These are phyloP conservation scores for Elaeagnus macrophylla DNA, from an alignment of 306 rosid species.

Conservation along the genomic window DNA sequence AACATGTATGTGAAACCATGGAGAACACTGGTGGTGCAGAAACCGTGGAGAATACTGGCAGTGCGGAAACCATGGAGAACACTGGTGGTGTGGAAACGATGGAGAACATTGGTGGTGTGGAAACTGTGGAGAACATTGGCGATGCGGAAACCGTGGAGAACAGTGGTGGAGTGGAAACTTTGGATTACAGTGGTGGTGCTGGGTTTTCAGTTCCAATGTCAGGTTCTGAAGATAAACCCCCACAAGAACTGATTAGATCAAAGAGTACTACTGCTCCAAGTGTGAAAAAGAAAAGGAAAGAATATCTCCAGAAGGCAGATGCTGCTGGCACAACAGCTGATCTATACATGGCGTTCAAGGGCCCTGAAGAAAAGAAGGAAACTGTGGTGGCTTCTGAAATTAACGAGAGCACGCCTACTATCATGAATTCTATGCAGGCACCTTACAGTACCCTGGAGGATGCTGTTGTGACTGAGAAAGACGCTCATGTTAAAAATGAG, in stretches of 20 bases:
- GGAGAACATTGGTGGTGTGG: constrained; percentile 29
- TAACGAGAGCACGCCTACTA: constrained; percentile 31
- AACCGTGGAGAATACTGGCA: constrained; percentile 28
- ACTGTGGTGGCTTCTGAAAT: constrained; percentile 27
- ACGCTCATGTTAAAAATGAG: constrained; percentile 44
- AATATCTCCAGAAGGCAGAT: constrained; percentile 75
- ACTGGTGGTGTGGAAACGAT: constrained; percentile 14
- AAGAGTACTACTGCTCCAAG: constrained; percentile 33
- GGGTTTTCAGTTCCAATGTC: constrained; percentile 22
- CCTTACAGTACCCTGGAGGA: constrained; percentile 30
- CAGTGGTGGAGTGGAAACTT: constrained; percentile 28
- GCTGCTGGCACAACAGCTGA: constrained; percentile 91
- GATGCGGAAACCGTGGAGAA: too few species aligned
- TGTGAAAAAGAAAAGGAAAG: constrained; percentile 51
- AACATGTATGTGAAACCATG: constrained; percentile 30
- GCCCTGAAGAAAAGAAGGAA: constrained; percentile 85
- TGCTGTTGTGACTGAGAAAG: constrained; percentile 22
- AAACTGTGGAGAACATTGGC: constrained; percentile 25
- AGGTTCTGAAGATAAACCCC: constrained; percentile 45
- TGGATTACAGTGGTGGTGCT: constrained; percentile 28
- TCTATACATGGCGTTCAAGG: constrained; percentile 90
- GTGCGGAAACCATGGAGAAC: constrained; percentile 35
- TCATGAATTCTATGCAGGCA: constrained; percentile 29
- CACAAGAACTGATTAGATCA: constrained; percentile 38
- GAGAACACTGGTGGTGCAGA: constrained; percentile 36